A percentile compares a stretch with the other conserved stretches of the same genome.
These are phyloP conservation scores for Boletus smithii DNA, from an alignment of 1,284 basidiomycete genomes.

Conservation along the genomic window DNA sequence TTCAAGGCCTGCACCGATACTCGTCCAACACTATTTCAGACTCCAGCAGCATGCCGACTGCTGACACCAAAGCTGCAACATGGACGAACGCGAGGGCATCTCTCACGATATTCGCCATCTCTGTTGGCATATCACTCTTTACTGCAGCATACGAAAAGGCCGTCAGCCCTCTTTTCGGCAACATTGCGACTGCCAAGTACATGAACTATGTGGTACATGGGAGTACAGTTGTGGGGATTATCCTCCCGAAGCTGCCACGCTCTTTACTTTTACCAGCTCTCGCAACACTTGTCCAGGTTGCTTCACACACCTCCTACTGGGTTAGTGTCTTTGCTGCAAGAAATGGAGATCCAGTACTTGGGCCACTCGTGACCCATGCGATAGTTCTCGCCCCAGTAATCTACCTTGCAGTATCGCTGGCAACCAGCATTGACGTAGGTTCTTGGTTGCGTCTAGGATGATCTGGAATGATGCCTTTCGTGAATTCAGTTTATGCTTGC, in stretches of 20 bases:
- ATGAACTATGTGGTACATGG: constrained; percentile 39
- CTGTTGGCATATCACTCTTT: constrained; percentile 38
- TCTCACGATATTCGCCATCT: constrained; percentile 34
- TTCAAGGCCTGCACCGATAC: no score
- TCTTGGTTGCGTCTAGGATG: neutral
- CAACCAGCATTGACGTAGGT: constrained; percentile 45
- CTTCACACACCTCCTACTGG: constrained; percentile 65
- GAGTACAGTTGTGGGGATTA: constrained; percentile 35
- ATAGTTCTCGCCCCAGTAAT: constrained; percentile 54
- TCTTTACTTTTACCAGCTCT: constrained; percentile 38
- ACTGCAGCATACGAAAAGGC: constrained; percentile 41
- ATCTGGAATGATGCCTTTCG: constrained; percentile 3
- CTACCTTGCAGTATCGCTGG: constrained; percentile 40
- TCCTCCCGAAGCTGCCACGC: constrained; percentile 35
- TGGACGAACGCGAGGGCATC: constrained; percentile 16
- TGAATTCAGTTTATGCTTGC: constrained; percentile 16
- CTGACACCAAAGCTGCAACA: constrained; percentile 4
- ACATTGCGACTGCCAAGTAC: constrained; percentile 36
- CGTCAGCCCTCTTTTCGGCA: constrained; percentile 46
- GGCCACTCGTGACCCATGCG: constrained; percentile 56
- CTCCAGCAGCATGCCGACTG: constrained; percentile 12
- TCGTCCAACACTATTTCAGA: no score
- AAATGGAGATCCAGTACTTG: constrained; percentile 48
- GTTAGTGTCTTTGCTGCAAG: constrained; percentile 55
- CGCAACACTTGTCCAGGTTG: constrained; percentile 46